phyloP scores from a whole-genome alignment of 2,329 filamentous ascomycete genomes.

The Pseudogymnoascus sp. region DNA sequence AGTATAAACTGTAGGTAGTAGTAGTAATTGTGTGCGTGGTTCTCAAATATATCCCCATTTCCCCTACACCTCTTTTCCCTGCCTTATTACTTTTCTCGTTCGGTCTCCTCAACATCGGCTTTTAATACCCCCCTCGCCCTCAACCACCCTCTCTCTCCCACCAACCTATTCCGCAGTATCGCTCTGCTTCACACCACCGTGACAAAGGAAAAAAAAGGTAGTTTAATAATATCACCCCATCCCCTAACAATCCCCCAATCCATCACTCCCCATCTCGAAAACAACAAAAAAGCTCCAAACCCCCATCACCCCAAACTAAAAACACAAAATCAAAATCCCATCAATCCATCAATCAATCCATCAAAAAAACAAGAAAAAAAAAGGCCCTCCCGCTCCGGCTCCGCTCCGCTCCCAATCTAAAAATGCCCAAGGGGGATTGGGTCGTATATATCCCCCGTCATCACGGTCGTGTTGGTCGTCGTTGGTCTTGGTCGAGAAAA shows the following conservation, averaged over 20 bases:
- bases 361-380: background rate
- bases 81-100: background rate
- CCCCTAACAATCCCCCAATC: background rate
- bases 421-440: background rate
- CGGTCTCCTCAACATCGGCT: background rate
- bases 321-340: background rate
- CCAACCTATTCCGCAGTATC: background rate
- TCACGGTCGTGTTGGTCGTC: background rate
- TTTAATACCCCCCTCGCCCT: background rate
- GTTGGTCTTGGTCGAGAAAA: background rate
- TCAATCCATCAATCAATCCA: no score
- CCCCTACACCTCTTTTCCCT: background rate
- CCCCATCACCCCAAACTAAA: background rate
- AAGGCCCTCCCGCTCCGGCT: background rate
- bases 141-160: background rate
- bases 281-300: background rate
- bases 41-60: background rate
- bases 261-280: background rate
- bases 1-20: no score
- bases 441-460: no score
- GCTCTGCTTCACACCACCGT: background rate
- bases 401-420: background rate
- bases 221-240: conserved; percentile 3
- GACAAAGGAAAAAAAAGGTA: background rate
- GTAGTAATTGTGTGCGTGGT: background rate